Conservation (phyloP, 768 basidiomycete species). For the Tephrocybe rancida region DNA sequence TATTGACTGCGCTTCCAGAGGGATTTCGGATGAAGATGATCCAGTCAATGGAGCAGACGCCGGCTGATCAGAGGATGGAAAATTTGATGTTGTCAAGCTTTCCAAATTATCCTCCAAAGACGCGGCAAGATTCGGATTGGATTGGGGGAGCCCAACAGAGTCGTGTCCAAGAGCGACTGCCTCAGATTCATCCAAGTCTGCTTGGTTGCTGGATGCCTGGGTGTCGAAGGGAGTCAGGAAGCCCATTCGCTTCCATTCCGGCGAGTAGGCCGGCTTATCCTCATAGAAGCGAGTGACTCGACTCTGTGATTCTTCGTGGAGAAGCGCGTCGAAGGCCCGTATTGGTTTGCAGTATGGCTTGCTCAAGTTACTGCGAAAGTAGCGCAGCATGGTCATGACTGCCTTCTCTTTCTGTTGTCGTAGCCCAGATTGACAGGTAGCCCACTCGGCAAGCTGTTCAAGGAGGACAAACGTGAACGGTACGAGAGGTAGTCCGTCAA, state of each 20-base stretch:
- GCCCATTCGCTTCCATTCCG: slow-evolving; percentile 11
- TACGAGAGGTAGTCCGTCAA: slow-evolving; percentile 9
- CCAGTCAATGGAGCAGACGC: neutral
- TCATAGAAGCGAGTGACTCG: slow-evolving; percentile 6
- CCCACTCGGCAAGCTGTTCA: slow-evolving; percentile 13
- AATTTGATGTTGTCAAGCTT: too few species aligned
- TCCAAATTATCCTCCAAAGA: too few species aligned
- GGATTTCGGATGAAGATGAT: neutral
- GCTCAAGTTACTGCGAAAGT: slow-evolving; percentile 7
- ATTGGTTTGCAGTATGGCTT: slow-evolving; percentile 12
- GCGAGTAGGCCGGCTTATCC: neutral
- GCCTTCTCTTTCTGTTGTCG: neutral
- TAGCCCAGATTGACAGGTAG: neutral
- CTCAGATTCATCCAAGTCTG: too few species aligned
- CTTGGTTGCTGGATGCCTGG: neutral
- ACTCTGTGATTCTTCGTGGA: slow-evolving; percentile 4
- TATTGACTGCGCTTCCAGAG: neutral
- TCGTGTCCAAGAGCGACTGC: neutral
- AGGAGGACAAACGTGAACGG: slow-evolving; percentile 13
- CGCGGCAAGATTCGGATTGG: neutral
- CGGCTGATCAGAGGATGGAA: too few species aligned
- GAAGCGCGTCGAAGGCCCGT: slow-evolving; percentile 9
- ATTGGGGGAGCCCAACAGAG: neutral
- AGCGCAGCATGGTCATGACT: slow-evolving; percentile 9
- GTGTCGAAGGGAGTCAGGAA: neutral